Conservation (phyloP, 2,329 filamentous ascomycete genomes). For the Lachnum nothofagi region DNA sequence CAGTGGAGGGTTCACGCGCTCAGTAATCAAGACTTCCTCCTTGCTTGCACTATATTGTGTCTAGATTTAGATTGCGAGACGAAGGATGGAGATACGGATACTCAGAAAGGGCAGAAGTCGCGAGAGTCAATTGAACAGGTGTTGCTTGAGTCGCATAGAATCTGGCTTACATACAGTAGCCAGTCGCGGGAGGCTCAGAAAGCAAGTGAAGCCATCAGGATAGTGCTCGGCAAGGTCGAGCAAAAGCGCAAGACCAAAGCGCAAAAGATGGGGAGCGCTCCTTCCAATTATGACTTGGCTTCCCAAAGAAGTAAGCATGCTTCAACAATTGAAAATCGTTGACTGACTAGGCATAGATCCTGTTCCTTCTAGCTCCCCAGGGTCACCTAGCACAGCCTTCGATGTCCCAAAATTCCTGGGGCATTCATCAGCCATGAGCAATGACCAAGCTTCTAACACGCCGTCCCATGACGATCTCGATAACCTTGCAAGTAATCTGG, state of each 20-base stretch:
- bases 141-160: slow-evolving; percentile 1
- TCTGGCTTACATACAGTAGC: slow-evolving; percentile 7
- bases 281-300: neutral
- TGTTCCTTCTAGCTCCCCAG: neutral
- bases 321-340: too few species aligned
- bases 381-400: too few species aligned
- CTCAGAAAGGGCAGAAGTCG: neutral
- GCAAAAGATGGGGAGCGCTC: neutral
- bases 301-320: neutral
- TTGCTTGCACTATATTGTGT: slow-evolving; percentile 55
- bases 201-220: slow-evolving; percentile 5
- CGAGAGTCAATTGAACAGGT: slow-evolving; percentile 1
- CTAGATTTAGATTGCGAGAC: slow-evolving; percentile 4
- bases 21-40: slow-evolving; percentile 55
- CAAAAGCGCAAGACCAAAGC: neutral
- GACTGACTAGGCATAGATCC: too few species aligned
- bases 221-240: slow-evolving; percentile 6
- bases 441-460: too few species aligned
- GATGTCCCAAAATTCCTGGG: too few species aligned
- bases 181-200: slow-evolving; percentile 11
- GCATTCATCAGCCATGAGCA: too few species aligned
- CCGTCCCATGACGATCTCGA: neutral
- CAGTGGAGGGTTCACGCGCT: slow-evolving; percentile 54
- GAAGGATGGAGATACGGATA: neutral
- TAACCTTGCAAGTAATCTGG: neutral